A percentile compares a stretch with the other conserved stretches of the same genome.
Conservation (phyloP, 345 rosid genomes). For the Cardiospermum halicacabum region DNA sequence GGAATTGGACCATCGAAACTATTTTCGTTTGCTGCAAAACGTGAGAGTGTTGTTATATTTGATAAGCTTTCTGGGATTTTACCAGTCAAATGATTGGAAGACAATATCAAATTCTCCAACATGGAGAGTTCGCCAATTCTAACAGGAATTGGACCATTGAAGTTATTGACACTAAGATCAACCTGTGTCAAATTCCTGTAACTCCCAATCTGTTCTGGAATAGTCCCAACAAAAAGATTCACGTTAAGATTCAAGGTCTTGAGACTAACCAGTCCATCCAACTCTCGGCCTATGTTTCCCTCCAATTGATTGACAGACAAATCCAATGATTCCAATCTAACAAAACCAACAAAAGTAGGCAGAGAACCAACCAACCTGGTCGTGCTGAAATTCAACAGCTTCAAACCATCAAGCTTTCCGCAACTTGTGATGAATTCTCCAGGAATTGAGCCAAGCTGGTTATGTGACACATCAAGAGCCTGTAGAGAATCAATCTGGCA, state of each 20-base stretch:
- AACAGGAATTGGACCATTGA: constrained; percentile 45
- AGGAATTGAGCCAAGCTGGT: constrained; percentile 45
- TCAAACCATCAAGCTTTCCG: constrained; percentile 38
- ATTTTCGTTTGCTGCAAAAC: constrained; percentile 63
- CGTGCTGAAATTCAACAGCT: constrained; percentile 46
- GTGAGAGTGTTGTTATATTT: constrained; percentile 31
- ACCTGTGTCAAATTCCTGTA: constrained; percentile 34
- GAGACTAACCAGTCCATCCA: constrained; percentile 48
- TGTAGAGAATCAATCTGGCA: constrained; percentile 55
- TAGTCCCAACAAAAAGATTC: constrained; percentile 33
- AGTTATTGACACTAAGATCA: constrained; percentile 48
- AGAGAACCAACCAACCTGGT: constrained; percentile 35
- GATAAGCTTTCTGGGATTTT: constrained; percentile 40
- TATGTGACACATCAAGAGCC: constrained; percentile 50
- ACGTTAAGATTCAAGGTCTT: constrained; percentile 37
- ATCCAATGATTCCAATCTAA: constrained; percentile 44
- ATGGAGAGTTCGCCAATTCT: constrained; percentile 44
- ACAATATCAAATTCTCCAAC: constrained; percentile 45
- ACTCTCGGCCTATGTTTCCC: constrained; percentile 36
- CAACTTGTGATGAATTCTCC: constrained; percentile 36
- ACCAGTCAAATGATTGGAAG: constrained; percentile 40
- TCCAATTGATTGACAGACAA: constrained; percentile 38
- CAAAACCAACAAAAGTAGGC: constrained; percentile 46
- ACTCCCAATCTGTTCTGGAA: constrained; percentile 36
- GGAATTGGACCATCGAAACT: constrained; percentile 42